A percentile compares a stretch with the other conserved stretches of the same genome.
phyloP scores from a whole-genome alignment of 495 filamentous ascomycete genomes.

The Penicillium lagena region DNA sequence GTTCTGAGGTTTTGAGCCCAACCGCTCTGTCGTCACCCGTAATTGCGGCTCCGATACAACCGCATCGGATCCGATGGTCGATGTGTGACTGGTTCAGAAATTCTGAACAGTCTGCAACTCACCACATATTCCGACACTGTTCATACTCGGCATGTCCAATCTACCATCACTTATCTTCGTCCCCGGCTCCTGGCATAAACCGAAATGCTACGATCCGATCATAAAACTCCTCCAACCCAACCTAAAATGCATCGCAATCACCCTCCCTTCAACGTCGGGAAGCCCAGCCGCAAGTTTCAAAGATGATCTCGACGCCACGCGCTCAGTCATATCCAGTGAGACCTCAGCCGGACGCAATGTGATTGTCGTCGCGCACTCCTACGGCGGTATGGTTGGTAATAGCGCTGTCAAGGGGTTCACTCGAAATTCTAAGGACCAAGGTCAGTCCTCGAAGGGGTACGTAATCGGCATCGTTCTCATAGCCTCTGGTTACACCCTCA shows the following conservation, averaged over 20 bases:
- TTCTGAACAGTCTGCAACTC: no score
- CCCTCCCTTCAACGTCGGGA: slow-evolving; percentile 31
- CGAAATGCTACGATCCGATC: slow-evolving; percentile 30
- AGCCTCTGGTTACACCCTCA: slow-evolving; percentile 21
- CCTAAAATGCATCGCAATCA: slow-evolving; percentile 16
- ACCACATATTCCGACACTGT: no score
- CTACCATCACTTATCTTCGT: slow-evolving; percentile 38
- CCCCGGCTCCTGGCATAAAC: slow-evolving; percentile 42
- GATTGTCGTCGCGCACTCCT: slow-evolving; percentile 45
- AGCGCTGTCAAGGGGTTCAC: slow-evolving; percentile 41
- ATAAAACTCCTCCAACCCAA: slow-evolving; percentile 28
- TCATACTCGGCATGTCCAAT: background rate
- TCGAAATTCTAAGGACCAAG: slow-evolving; percentile 2
- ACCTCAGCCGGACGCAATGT: slow-evolving; percentile 29
- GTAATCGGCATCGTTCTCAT: slow-evolving; percentile 40
- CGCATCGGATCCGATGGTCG: no score
- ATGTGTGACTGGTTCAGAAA: no score
- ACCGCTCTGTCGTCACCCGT: no score
- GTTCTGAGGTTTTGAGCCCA: no score
- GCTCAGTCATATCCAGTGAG: slow-evolving; percentile 27
- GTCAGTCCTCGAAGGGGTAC: slow-evolving; percentile 17
- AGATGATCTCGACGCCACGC: slow-evolving; percentile 27
- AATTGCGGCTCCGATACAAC: no score
- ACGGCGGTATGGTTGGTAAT: slow-evolving; percentile 43
- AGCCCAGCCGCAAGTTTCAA: slow-evolving; percentile 29